Percentiles rank a stretch among this genome's conserved stretches.
These are phyloP conservation scores for Beta corolliflora DNA, from an alignment of 179 eudicot genomes.

Conservation along the genomic window DNA sequence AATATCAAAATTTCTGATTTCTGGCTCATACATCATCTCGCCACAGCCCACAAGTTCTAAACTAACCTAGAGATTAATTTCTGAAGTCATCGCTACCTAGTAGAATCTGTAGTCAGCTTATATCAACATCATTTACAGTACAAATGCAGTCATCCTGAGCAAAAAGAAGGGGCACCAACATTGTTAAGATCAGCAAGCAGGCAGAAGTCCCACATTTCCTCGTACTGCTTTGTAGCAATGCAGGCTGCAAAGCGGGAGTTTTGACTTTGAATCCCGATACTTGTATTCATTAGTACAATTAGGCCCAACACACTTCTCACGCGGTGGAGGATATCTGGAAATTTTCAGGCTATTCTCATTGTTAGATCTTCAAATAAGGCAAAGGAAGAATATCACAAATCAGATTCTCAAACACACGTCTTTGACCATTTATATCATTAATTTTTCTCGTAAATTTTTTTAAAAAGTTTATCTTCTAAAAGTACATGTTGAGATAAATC, in stretches of 20 bases:
- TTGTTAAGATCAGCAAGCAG: slow-evolving; percentile 35
- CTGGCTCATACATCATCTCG: neutral
- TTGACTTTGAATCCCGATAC: slow-evolving; percentile 87
- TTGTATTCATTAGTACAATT: slow-evolving; percentile 74
- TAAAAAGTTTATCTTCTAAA: too few species aligned
- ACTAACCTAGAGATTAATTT: neutral
- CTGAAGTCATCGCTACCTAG: neutral
- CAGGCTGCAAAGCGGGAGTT: slow-evolving; percentile 86
- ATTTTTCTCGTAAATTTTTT: too few species aligned
- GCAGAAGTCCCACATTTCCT: slow-evolving; percentile 23
- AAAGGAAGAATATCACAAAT: slow-evolving; percentile 2
- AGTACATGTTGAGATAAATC: too few species aligned
- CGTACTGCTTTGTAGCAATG: slow-evolving; percentile 77
- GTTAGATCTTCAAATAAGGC: slow-evolving; percentile 9
- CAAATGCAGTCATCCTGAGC: slow-evolving; percentile 7
- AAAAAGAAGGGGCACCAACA: slow-evolving; percentile 3
- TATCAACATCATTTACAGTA: slow-evolving; percentile 23
- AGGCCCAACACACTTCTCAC: slow-evolving; percentile 79
- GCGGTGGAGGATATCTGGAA: slow-evolving; percentile 85
- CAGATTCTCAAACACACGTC: neutral
- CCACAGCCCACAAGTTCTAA: neutral
- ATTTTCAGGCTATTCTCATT: neutral
- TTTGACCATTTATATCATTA: too few species aligned
- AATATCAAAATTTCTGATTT: neutral
- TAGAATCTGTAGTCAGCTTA: neutral